Evolutionary conservation across 352 stramenopile genomes (phyloP).

Genomic region (Globisporangium cederbergense): DNA sequence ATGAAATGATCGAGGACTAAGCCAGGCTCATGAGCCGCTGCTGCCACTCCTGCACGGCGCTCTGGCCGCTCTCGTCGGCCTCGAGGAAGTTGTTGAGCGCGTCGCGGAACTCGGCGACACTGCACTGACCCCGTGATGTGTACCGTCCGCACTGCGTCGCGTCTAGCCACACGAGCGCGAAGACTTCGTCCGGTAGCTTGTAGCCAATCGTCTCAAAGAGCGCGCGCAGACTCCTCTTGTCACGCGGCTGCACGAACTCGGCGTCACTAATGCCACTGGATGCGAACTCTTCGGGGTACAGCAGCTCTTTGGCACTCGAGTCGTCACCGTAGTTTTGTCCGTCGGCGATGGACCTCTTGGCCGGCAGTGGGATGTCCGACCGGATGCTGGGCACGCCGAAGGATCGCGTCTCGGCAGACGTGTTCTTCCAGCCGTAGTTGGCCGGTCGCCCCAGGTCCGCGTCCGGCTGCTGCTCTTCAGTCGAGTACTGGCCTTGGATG

Average conservation of each 20-base stretch:
- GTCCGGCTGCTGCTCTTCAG: slow-evolving; percentile 80
- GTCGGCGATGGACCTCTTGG: slow-evolving; percentile 79
- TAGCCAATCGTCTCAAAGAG: slow-evolving; percentile 79
- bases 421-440: slow-evolving; percentile 86
- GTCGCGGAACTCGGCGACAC: slow-evolving; percentile 71
- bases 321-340: slow-evolving; percentile 91
- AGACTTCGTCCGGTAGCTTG: slow-evolving; percentile 47
- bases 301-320: slow-evolving; percentile 64
- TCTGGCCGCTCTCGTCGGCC: slow-evolving; percentile 39
- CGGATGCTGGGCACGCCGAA: slow-evolving; percentile 88
- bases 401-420: slow-evolving; percentile 43
- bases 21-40: slow-evolving; percentile 19
- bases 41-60: slow-evolving; percentile 50
- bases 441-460: slow-evolving; percentile 74
- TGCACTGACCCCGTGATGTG: slow-evolving; percentile 37
- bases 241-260: slow-evolving; percentile 73
- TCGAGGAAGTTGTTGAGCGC: slow-evolving; percentile 70
- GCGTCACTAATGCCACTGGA: slow-evolving; percentile 75
- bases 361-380: slow-evolving; percentile 74
- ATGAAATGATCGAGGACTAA: neutral
- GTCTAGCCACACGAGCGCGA: slow-evolving; percentile 70
- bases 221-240: slow-evolving; percentile 49
- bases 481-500: slow-evolving; percentile 81
- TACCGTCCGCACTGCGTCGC: slow-evolving; percentile 40
- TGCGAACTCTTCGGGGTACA: slow-evolving; percentile 85